Evolutionary conservation across 768 basidiomycete species (phyloP), one percentile per base, ranked within the genome.

Genomic region (Tulasnella sp.): DNA sequence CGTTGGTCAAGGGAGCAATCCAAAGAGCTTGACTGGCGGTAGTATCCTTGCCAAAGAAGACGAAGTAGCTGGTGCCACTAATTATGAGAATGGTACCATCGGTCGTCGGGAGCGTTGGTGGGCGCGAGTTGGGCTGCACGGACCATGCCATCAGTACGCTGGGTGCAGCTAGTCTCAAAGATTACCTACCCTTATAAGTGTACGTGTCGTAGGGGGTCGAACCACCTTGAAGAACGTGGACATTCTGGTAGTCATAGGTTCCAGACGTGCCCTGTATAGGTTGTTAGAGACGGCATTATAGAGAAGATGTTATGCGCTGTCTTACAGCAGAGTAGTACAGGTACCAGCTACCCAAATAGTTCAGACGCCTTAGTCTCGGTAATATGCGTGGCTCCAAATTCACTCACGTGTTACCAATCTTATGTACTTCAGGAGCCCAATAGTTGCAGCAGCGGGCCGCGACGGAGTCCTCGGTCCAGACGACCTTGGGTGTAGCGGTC

Each of bases 61-160:
- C 69, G 14, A 71, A 71, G 69, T 71, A 71, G 69, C n/a, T 39
- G 4, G 37, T 31, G 4, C 37, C 69, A 2, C 42, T 39, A 25
- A 71, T 22, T 3, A 12, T 71, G 3, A 39, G 36, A 45, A 71
- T 31, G 69, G 69, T 71, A 11, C 36, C 69, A 7, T 71, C 69
- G 69, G 29, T 39, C 69, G 38, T 71, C 31, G 42, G 69, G 69
- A 45, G 69, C 36, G 37, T 71, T 71, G n/a, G 69, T 71, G n/a
- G 69, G 38, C 37, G 38, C 17, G 17, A 38, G 69, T 38, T 71
- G 37, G 5, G n/a, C 69, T 64, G 31, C 25, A 64, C 17, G 19
- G n/a, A 39, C 11, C 14, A 31, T 39, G 15, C n/a, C 11, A 1
- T 39, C 36, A 25, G 25, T 3, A 64, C 12, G 15, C 17, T 2